These are phyloP conservation scores for Talaromyces pinophilus DNA, from an alignment of 2,329 filamentous ascomycete genomes.

Conservation along the genomic window DNA sequence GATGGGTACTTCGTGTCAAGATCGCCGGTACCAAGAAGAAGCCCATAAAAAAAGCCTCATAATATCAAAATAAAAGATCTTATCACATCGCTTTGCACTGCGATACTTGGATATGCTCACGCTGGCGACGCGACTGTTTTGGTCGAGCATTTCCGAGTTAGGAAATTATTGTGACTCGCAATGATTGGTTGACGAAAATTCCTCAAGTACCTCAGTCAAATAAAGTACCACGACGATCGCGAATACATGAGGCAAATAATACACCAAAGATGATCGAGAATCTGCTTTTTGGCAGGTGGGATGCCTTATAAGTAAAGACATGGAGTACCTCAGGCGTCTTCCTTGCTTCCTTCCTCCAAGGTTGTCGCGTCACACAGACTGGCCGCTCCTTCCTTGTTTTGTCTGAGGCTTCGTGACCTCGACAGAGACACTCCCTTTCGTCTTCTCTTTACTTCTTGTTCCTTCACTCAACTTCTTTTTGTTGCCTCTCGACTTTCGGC, in stretches of 20 bases:
- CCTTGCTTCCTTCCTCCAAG: constrained; percentile 3
- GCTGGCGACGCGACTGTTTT: background rate
- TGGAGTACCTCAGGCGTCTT: background rate
- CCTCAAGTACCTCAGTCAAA: background rate
- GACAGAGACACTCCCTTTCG: background rate
- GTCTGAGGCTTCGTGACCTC: background rate
- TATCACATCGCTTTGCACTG: background rate
- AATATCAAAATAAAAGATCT: background rate
- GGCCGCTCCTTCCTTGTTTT: background rate
- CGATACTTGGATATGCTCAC: background rate
- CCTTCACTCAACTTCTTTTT: background rate
- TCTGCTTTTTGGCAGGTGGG: background rate
- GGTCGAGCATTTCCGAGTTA: background rate
- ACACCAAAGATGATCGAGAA: background rate
- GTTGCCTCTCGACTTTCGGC: too few relatives aligned
- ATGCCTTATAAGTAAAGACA: background rate
- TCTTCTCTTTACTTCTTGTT: background rate
- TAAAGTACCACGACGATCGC: background rate
- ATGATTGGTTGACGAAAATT: constrained; percentile 15
- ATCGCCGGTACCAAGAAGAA: constrained; percentile 1
- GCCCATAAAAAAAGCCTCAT: constrained; percentile 6
- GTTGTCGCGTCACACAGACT: constrained; percentile 1
- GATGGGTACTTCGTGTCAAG: background rate
- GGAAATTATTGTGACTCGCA: background rate
- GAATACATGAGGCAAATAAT: background rate